These are phyloP conservation scores for Brassica carinata DNA, from an alignment of 345 rosid species.

Conservation along the genomic window DNA sequence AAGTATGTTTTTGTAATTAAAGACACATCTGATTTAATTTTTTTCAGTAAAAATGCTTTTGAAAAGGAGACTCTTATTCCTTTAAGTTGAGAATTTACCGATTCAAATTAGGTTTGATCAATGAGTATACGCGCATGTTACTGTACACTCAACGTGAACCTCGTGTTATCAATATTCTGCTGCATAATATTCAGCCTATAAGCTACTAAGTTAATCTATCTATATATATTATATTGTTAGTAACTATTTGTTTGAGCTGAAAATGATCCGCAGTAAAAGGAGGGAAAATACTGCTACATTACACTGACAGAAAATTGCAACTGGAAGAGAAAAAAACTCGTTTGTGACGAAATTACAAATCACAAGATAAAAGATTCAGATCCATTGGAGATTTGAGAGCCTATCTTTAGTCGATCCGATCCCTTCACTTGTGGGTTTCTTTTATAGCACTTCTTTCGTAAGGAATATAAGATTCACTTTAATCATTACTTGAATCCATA, in stretches of 20 bases:
- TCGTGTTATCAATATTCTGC: not conserved
- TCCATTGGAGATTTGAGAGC: conserved; percentile 3
- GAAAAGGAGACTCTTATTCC: not conserved
- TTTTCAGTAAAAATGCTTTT: not conserved
- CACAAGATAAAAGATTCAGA: conserved; percentile 1
- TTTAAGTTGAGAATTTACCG: not conserved
- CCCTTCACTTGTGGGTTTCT: not conserved
- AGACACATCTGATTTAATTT: not conserved
- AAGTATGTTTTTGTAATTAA: too few relatives aligned
- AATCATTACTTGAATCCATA: conserved; percentile 21
- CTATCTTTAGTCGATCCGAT: not conserved
- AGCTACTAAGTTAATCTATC: not conserved
- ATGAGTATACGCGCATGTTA: too few relatives aligned
- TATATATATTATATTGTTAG: not conserved
- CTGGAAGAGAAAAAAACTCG: not conserved
- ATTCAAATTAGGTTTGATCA: too few relatives aligned
- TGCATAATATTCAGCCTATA: not conserved
- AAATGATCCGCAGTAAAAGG: not conserved
- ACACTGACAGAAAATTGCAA: not conserved
- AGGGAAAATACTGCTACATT: not conserved
- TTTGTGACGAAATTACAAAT: not conserved
- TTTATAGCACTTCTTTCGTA: conserved; percentile 3
- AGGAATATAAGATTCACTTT: conserved; percentile 7
- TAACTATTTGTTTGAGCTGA: not conserved
- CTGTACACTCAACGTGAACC: too few relatives aligned